Conservation (phyloP, 2,329 filamentous ascomycete species). For the Ophiostoma tasmaniense region DNA sequence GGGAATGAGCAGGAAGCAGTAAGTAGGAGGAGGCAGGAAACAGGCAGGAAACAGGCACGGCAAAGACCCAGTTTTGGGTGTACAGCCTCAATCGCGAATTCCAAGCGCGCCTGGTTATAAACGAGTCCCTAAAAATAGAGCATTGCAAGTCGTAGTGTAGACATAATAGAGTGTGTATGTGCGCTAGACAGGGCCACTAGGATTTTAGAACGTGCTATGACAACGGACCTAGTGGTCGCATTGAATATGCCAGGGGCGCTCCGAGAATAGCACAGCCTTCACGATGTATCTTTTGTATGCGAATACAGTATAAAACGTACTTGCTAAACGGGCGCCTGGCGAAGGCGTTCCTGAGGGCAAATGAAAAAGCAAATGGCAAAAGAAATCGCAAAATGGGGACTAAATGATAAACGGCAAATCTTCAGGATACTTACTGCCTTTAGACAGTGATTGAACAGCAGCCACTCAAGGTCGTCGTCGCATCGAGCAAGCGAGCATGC, state of each 20-base stretch:
- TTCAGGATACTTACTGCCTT: too few species aligned
- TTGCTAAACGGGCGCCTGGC: neutral
- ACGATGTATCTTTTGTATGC: neutral
- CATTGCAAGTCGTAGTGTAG: neutral
- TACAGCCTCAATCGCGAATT: conserved; percentile 4
- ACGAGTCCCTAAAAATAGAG: neutral
- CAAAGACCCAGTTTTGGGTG: neutral
- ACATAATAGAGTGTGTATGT: neutral
- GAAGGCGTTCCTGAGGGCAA: neutral
- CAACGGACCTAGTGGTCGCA: neutral
- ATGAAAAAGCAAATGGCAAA: neutral
- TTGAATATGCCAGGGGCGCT: neutral
- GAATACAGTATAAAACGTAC: neutral
- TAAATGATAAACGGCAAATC: too few species aligned
- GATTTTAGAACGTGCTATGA: neutral
- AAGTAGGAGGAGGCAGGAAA: neutral
- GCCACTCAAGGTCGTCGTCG: neutral
- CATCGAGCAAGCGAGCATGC: neutral
- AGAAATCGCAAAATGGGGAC: neutral
- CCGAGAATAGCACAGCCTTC: neutral
- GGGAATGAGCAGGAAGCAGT: neutral
- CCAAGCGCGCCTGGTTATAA: neutral
- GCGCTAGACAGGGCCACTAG: neutral
- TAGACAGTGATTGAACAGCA: too few species aligned
- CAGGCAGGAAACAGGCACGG: neutral